These are phyloP conservation scores for Pseudocercospora crystallina DNA, from an alignment of 2,329 filamentous ascomycete species.

Conservation along the genomic window DNA sequence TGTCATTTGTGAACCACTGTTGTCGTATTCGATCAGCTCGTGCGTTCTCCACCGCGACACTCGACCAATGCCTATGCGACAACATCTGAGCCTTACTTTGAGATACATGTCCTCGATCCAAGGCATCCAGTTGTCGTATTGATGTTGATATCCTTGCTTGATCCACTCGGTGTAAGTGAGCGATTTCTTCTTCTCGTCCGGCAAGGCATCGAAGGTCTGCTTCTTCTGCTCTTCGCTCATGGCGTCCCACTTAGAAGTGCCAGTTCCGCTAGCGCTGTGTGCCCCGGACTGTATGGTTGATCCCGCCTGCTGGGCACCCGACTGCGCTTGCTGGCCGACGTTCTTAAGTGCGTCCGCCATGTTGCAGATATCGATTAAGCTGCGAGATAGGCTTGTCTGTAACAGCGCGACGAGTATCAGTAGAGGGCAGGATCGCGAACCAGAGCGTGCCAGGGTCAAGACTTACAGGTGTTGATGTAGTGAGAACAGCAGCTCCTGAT, in stretches of 20 bases:
- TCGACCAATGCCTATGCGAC: too few relatives aligned
- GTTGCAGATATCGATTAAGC: neutral
- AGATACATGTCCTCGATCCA: constrained; percentile 75
- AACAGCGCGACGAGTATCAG: neutral
- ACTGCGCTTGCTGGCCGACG: constrained; percentile 18
- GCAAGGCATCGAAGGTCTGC: constrained; percentile 33
- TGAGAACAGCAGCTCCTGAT: too few relatives aligned
- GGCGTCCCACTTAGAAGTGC: constrained; percentile 33
- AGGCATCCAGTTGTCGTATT: constrained; percentile 74
- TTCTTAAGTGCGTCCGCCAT: constrained; percentile 24
- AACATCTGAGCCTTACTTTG: too few relatives aligned
- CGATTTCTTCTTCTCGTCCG: constrained; percentile 34
- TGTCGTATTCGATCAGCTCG: too few relatives aligned
- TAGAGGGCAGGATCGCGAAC: too few relatives aligned
- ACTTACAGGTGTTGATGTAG: too few relatives aligned
- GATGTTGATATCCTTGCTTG: constrained; percentile 65
- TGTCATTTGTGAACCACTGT: constrained; percentile 71
- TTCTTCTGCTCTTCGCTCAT: constrained; percentile 39
- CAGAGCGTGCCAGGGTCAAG: too few relatives aligned
- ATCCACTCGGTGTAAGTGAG: constrained; percentile 54
- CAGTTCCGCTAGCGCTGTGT: constrained; percentile 18
- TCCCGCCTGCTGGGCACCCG: constrained; percentile 7
- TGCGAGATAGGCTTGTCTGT: neutral
- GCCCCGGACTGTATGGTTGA: constrained; percentile 12
- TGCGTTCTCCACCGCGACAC: too few relatives aligned